Evolutionary conservation across 1,284 basidiomycete species (phyloP).

Genomic region (Tilletia walkeri): DNA sequence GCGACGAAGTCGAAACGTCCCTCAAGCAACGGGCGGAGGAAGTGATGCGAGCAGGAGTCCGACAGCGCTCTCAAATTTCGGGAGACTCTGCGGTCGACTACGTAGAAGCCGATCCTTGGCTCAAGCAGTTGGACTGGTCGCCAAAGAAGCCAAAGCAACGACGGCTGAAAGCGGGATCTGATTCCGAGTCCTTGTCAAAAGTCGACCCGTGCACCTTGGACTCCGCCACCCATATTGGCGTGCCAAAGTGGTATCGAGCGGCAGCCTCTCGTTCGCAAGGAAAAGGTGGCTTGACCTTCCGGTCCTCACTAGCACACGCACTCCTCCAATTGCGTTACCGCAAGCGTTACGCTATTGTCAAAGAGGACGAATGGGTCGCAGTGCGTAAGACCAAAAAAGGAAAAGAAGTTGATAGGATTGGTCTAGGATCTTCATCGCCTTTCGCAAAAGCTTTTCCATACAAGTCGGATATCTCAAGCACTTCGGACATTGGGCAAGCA

Average conservation of each 20-base stretch:
- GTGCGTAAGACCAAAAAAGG: not conserved
- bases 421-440: not conserved
- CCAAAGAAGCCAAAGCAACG: conserved; percentile 73
- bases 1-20: conserved; percentile 68
- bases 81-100: conserved; percentile 46
- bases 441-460: conserved; percentile 16
- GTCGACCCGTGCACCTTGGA: not conserved
- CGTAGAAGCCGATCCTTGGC: conserved; percentile 73
- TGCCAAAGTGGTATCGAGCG: conserved; percentile 23
- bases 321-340: conserved; percentile 30
- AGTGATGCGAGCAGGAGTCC: conserved; percentile 23
- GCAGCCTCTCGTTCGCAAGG: conserved; percentile 20
- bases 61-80: conserved; percentile 35
- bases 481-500: conserved; percentile 19
- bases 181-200: not conserved
- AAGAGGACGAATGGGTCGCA: conserved; percentile 10
- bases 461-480: conserved; percentile 9
- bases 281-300: conserved; percentile 26
- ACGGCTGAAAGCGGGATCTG: conserved; percentile 18
- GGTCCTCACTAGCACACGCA: conserved; percentile 32
- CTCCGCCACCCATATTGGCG: not conserved
- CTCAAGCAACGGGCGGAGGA: conserved; percentile 19
- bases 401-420: not conserved
- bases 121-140: conserved; percentile 90
- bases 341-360: not conserved